Evolutionary conservation across 2,329 filamentous ascomycete species (phyloP).

Genomic region (Pseudopithomyces maydicus): DNA sequence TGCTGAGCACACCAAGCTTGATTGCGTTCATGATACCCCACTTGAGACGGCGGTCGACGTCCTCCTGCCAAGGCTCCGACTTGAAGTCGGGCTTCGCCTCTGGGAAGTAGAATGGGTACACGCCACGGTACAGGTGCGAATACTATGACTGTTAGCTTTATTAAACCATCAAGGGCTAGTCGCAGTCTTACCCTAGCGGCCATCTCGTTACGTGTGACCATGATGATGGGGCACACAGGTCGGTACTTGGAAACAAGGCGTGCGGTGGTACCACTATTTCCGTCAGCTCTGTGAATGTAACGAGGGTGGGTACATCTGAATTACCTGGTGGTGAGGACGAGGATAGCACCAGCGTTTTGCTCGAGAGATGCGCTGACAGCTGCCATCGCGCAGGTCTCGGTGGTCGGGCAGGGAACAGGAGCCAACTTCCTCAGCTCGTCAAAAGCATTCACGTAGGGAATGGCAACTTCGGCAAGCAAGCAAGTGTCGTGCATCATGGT

Average conservation of each 20-base stretch:
- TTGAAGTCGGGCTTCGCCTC: slow-evolving; percentile 94
- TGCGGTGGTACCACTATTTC: slow-evolving; percentile 79
- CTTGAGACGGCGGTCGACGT: slow-evolving; percentile 96
- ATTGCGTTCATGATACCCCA: slow-evolving; percentile 92
- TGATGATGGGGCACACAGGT: slow-evolving; percentile 98
- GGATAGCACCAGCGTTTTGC: slow-evolving; percentile 93
- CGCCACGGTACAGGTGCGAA: slow-evolving; percentile 93
- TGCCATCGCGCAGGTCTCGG: slow-evolving; percentile 95
- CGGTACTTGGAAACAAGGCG: slow-evolving; percentile 98
- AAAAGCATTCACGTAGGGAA: slow-evolving; percentile 95
- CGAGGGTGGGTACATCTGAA: slow-evolving; percentile 20
- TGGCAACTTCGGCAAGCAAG: slow-evolving; percentile 93
- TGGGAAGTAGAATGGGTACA: slow-evolving; percentile 95
- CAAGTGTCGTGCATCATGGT: slow-evolving; percentile 98
- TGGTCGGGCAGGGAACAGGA: slow-evolving; percentile 81
- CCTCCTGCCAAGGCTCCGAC: slow-evolving; percentile 95
- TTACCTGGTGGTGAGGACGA: slow-evolving; percentile 90
- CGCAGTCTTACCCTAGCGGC: slow-evolving; percentile 67
- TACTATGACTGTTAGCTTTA: slow-evolving; percentile 57
- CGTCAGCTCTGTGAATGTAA: slow-evolving; percentile 20
- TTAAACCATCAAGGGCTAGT: not conserved
- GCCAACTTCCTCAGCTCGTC: slow-evolving; percentile 89
- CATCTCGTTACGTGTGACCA: slow-evolving; percentile 87
- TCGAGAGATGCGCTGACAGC: slow-evolving; percentile 95
- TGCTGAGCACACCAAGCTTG: slow-evolving; percentile 74